Evolutionary conservation across 1,284 basidiomycete genomes (phyloP), one percentile per base, ranked within the genome.

Genomic region (Pseudozyma tsukubaensis): DNA sequence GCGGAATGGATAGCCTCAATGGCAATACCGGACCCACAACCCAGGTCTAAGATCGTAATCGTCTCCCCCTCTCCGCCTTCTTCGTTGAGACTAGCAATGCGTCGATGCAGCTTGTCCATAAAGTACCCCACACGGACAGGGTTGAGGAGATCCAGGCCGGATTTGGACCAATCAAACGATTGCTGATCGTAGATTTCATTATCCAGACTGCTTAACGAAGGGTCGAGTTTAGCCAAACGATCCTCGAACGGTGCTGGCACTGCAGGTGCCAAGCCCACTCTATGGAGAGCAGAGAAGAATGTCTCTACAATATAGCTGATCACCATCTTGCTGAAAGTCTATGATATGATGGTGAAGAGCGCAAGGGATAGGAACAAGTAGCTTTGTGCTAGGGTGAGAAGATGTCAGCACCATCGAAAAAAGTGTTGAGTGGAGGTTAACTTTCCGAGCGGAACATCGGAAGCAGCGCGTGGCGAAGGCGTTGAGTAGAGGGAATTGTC

Each of bases 211-310:
- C 56, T 79, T 1, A 73, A 73, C 1, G 77, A 67, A 9, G 78
- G 80, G 10, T 79, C 80, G 18, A 85, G 79, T 35, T 64, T 68
- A 21, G 77, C 78, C 9, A 85, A 68, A 7, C 84, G 66, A 50
- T 81, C 77, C 4, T 67, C 52, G n/a, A 74, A 70, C 5, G 79
- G 72, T n/a, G 68, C 56, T 16, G 77, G 78, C 4, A 84, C 59
- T 34, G 37, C 14, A 13, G 51, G 69, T 3, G 19, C 79, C 42
- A 59, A 71, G 36, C 49, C 63, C 53, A 55, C 61, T 57, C 14
- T 59, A 61, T 35, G 57, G 35, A 68, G 73, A 24, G 51, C 62
- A 35, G 11, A 36, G 49, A 72, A 78, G 59, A 56, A 42, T 35
- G 29, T 40, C 3, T 43, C 53, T 7, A 61, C 21, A 2, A 70